Evolutionary conservation across 2,329 filamentous ascomycete genomes (phyloP).

Genomic region (Phaeoacremonium minimum): DNA sequence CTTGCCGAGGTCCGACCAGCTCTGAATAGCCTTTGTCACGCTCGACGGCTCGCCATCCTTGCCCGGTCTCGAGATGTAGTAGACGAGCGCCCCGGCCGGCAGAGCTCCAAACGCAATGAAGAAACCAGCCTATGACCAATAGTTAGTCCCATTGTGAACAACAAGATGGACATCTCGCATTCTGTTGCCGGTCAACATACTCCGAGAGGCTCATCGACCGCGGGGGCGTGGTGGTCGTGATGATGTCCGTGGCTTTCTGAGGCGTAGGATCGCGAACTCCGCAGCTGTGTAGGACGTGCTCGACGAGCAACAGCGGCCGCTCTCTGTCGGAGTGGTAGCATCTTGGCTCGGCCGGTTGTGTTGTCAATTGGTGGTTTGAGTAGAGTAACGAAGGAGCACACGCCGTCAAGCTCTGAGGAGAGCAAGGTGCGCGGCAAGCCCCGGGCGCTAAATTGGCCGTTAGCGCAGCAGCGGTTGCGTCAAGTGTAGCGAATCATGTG

Average conservation of each 20-base stretch:
- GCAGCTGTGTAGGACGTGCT: constrained; percentile 23
- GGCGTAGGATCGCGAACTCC: constrained; percentile 47
- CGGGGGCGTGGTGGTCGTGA: constrained; percentile 30
- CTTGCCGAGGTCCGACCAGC: constrained; percentile 41
- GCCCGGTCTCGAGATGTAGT: constrained; percentile 43
- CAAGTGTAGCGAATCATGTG: constrained; percentile 1
- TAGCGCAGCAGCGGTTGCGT: no score
- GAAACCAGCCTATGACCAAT: background rate
- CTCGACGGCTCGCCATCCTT: constrained; percentile 45
- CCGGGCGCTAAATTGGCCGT: no score
- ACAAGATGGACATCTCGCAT: background rate
- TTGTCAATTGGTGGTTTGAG: constrained; percentile 6
- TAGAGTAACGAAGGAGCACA: no score
- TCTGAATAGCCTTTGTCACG: constrained; percentile 39
- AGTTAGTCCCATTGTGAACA: no score
- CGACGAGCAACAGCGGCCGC: constrained; percentile 30
- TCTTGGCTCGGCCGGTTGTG: constrained; percentile 14
- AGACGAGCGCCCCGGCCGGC: constrained; percentile 37
- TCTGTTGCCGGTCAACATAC: no score
- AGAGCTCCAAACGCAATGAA: constrained; percentile 32
- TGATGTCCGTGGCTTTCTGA: constrained; percentile 46
- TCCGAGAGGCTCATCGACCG: constrained; percentile 49
- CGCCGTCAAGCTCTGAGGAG: no score
- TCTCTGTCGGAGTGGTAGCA: constrained; percentile 31
- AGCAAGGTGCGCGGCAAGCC: no score